Base-by-base conservation (phyloP, 2,329 filamentous ascomycete genomes). In the Ilyonectria sp. region DNA sequence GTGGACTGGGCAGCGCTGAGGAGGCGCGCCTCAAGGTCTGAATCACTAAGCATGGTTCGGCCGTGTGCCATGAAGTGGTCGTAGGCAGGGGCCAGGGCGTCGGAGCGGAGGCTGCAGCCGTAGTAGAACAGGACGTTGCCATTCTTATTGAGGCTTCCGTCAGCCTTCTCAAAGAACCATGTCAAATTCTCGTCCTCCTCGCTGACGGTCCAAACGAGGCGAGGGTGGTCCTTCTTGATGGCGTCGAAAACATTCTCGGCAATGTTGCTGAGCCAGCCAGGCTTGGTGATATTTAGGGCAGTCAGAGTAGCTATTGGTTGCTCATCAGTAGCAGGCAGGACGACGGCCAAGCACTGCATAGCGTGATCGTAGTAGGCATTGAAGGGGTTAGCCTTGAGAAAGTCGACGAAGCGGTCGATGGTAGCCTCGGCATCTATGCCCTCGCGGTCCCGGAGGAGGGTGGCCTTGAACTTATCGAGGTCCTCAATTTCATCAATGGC, bases 101-200 rank as follows among this genome's bases (percentile, higher is more conserved):
- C 93, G 58, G 94, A 91, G 35, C 92, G 90, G 61, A 91, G 91
- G 72, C 96, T 93, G 65, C 96, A 90, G 59, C 95, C 95, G 80
- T 97, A 97, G 93, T 95, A 98, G 86, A 98, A 98, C 77, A 98
- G 91, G 44, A 98, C 94, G 77, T 95, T 94, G 65, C 94, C 94
- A 73, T 94, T 91, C 63, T 91, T 90, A 69, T 92, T 94, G 75
- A 98, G 89, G 81, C 94, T 97, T 63, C 96, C 95, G 74, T 98
- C 94, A 10, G 95, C 93, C 87, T 97, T 97, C 82, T 97, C 95
- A 74, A 97, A 97, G 86, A 98, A 98, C 96, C 95, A 98, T 11
- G 94, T 95, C 75, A 98, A 86, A 80, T 98, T 98, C 87, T 98
- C 95, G 76, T 98, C 95, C 74, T 97, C 93, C 77, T 95, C 92